Evolutionary conservation across 2,329 filamentous ascomycete species (phyloP), one percentile per base, ranked within the genome.

Genomic region (Coccinonectria pachysandricola): DNA sequence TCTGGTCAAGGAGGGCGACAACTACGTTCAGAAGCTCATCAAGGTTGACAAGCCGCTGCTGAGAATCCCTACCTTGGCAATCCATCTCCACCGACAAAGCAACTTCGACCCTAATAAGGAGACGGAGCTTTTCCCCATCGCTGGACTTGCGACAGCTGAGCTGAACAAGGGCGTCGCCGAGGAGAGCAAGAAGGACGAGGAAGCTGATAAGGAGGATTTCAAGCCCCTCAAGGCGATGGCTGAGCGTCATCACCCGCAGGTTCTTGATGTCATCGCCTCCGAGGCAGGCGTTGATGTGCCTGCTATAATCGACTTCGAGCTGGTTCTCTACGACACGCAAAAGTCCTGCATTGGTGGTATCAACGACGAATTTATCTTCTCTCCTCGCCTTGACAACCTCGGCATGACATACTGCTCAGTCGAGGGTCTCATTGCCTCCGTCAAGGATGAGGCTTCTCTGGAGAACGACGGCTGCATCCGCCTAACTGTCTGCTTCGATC

Each of bases 61-160:
- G 40, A 75, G 91, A 26, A 88, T 98, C 34, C 91, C 91, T 2
- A 94, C 86, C 4, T 65, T 98, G 37, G 91, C 91, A 17, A 92
- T 96, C 40, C 91, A 98, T 57, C 73, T 98, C 31, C 80, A 95
- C 49, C 79, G 88, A 29, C 76, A 83, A 44, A 70, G 81, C 45
- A 83, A 69, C 36, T 98, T 98, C 48, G 68, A 84, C 30, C 93
- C 92, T 50, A 98, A 96, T 67, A 96, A 95, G 64, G 91, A 98
- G 64, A 85, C 79, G 13, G 88, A 98, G 55, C 63, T 98, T 13
- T 92, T 94, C 49, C 91, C 91, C 5, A 95, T 98, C 48, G 77
- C 81, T 12, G 91, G 91, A 5, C 67, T 98, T 28, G 80, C 84
- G 3, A 76, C 81, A 26, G 83, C 85, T 3, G 87, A 95, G 61